Percentiles rank a stretch among this genome's conserved stretches.
phyloP scores from a whole-genome alignment of 768 basidiomycete species.

The Agaricus blazei region DNA sequence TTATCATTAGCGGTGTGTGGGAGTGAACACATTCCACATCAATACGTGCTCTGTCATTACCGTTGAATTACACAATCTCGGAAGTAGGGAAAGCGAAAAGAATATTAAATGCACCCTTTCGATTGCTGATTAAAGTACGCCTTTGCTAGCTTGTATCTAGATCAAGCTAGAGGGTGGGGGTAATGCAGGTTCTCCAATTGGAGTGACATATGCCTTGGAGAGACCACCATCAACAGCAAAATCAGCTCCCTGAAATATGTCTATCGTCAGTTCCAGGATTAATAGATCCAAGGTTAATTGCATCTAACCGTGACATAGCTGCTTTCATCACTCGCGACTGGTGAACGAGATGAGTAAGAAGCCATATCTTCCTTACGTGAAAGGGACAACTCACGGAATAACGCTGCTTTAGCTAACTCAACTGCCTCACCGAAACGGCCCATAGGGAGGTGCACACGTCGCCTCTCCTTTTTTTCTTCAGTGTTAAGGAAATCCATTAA shows the following conservation, averaged over 20 bases:
- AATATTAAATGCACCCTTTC: too few relatives aligned
- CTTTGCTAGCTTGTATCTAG: background rate
- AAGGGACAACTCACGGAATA: slow-evolving; percentile 66
- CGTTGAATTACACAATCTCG: too few relatives aligned
- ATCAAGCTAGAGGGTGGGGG: slow-evolving; percentile 68
- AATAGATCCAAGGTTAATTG: background rate
- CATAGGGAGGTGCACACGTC: slow-evolving; percentile 91
- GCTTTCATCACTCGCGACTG: slow-evolving; percentile 84
- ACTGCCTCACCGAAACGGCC: slow-evolving; percentile 97
- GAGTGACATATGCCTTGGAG: slow-evolving; percentile 88
- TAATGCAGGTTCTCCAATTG: slow-evolving; percentile 70
- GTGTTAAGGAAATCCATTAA: slow-evolving; percentile 99
- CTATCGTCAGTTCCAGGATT: slow-evolving; percentile 3
- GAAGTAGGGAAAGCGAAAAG: too few relatives aligned
- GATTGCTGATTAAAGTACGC: too few relatives aligned
- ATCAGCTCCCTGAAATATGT: slow-evolving; percentile 63
- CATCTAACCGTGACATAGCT: slow-evolving; percentile 86
- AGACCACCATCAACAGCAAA: slow-evolving; percentile 97
- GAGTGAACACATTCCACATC: too few relatives aligned
- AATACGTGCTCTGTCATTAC: too few relatives aligned
- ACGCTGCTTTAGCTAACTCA: slow-evolving; percentile 87
- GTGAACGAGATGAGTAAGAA: slow-evolving; percentile 34
- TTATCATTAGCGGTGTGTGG: too few relatives aligned
- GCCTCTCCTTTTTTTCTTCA: slow-evolving; percentile 87
- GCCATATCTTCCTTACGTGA: background rate